Base-by-base conservation (phyloP, 1,139 yeast genomes). In the Magnusiomyces ingens region DNA sequence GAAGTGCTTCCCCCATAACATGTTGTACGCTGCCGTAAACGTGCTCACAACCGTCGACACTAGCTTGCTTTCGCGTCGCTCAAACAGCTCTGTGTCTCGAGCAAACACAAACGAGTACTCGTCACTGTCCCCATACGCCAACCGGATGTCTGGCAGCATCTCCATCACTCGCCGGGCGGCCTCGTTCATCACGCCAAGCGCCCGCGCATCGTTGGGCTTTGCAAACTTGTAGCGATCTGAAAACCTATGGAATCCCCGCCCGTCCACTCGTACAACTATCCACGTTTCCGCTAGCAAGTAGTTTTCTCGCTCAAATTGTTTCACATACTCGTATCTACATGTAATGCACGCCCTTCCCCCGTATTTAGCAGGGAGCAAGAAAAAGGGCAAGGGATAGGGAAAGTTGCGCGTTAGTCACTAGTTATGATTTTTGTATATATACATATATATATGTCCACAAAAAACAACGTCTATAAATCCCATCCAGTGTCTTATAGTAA, bases 121-220 rank as follows among this genome's bases (percentile, higher is more conserved):
- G 67, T 93, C 99, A 37, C 95, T 85, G 64, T 93, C 98, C 0
- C 99, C 99, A 66, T 85, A 93, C 0, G 96, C 95, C 67, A 91
- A 59, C 21, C 83, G 64, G 1, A 89, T 78, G 59, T 94, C 99
- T 10, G 88, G 81, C 22, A 85, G 75, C 46, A 75, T 73, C 41
- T 75, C 70, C 76, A 88, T 78, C 8, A 90, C 77, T 49, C 78
- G 77, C 56, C 65, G 62, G 0, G 99, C 99, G 1, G 96, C 83
- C 2, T 75, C 73, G 69, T 90, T 93, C 91, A 94, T 90, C 55
- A 90, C 79, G 11, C 74, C 71, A 49, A 93, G 70, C 0, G 98
- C 98, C 38, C 80, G 68, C 35, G 70, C 59, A 69, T 93, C 99
- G 65, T 93, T 93, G 2, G 99, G 99, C 66, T 93, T 93, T 1